Evolutionary conservation across 306 rosid genomes (phyloP), one percentile per base, ranked within the genome.

Genomic region (Senna siamea): DNA sequence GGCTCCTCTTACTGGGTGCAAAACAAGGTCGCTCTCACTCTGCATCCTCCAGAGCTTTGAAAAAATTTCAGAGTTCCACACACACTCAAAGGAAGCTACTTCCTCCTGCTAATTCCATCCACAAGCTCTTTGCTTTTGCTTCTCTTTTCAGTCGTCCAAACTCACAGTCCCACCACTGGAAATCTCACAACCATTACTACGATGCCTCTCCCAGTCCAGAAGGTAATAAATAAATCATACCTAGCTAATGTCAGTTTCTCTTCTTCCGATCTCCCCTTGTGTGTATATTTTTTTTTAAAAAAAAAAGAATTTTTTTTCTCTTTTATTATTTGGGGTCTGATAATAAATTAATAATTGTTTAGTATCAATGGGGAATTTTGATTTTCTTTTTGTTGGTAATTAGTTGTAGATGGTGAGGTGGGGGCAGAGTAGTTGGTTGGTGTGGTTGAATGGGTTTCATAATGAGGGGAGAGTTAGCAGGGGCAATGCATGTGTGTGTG

Each of bases 91-190:
- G 59, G 72, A 87, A 83, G 63, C 38, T 84, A 38, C 71, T 78
- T 44, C 68, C 84, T 41, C 3, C 47, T 19, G 10, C 66, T 60
- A 14, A 43, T 60, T 62, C 68, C 68, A 84, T 94, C 58, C 92
- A 90, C 37, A 95, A 83, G 93, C 86, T 92, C 93, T 90, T 92
- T 59, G 88, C 92, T 85, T 90, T 92, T 78, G 79, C 86, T 48
- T 90, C 88, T 41, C 88, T 95, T 66, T 88, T 95, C 84, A 81
- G 55, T 69, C 93, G 95, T 30, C 85, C 69, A 14, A 89, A 87
- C 11, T 37, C 40, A 4, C 40, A 37, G 13, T 84, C 87, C 66
- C 82, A 81, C n/a, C 93, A 80, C 4, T 79, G 84, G 77, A 91
- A 87, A 72, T 79, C 96, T 56, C 79, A 77, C 47, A 73, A 76